Conservation (phyloP, 2,329 filamentous ascomycete genomes). For the Colletotrichum magnum region DNA sequence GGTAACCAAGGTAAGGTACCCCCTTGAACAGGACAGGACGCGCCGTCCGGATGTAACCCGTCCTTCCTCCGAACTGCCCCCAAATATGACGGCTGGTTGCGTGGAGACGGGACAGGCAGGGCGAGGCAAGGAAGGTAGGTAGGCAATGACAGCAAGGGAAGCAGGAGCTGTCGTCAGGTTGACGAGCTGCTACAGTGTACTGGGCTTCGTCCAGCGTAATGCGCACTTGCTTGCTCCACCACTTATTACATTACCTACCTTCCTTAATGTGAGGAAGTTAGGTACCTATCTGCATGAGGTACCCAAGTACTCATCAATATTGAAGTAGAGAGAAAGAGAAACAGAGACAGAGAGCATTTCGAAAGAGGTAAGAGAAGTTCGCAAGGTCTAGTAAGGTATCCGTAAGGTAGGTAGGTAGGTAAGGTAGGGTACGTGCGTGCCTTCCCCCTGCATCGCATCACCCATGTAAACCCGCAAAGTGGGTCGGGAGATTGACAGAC, state of each 20-base stretch:
- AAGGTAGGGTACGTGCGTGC: conserved; percentile 35
- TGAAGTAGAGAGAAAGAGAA: too few species aligned
- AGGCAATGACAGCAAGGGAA: background rate
- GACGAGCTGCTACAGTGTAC: background rate
- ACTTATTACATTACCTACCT: too few species aligned
- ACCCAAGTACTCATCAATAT: too few species aligned
- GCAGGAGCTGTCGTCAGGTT: background rate
- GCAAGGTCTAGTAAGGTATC: background rate
- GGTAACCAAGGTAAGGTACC: too few species aligned
- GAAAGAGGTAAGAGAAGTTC: background rate
- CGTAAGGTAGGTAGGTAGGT: background rate
- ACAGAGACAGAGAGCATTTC: background rate
- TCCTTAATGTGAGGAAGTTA: too few species aligned
- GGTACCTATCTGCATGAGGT: too few species aligned
- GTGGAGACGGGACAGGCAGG: conserved; percentile 5
- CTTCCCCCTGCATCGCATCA: conserved; percentile 2
- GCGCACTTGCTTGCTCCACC: too few species aligned
- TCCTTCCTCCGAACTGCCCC: conserved; percentile 16
- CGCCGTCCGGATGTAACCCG: conserved; percentile 35
- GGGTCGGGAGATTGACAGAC: conserved; percentile 37
- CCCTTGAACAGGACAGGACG: conserved; percentile 21
- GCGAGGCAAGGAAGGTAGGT: conserved; percentile 8
- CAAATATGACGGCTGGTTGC: conserved; percentile 9
- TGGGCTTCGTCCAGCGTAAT: too few species aligned
- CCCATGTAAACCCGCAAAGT: conserved; percentile 22